phyloP scores from a whole-genome alignment of 139 green algal species.

The Picocystis salinarum region DNA sequence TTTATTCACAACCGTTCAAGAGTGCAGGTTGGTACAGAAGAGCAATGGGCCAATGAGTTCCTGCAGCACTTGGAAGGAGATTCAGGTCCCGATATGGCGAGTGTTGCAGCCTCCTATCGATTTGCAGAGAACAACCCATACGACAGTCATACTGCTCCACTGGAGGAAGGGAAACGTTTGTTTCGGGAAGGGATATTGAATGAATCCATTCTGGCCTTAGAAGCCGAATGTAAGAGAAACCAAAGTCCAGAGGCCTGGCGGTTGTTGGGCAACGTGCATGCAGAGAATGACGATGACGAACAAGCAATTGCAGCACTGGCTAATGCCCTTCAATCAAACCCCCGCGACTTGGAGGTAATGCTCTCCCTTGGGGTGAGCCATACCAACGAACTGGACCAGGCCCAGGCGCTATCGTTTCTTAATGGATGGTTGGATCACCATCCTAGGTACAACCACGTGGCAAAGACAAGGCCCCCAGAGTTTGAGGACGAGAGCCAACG shows the following conservation, averaged over 20 bases:
- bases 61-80: constrained; percentile 27
- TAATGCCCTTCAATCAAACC: constrained; percentile 49
- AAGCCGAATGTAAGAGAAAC: constrained; percentile 69
- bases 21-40: not conserved
- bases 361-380: constrained; percentile 82
- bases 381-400: constrained; percentile 89
- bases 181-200: constrained; percentile 52
- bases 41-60: constrained; percentile 23
- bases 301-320: constrained; percentile 40
- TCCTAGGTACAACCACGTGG: constrained; percentile 20
- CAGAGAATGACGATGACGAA: constrained; percentile 95
- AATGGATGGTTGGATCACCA: constrained; percentile 48
- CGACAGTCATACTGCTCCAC: constrained; percentile 40
- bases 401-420: constrained; percentile 40
- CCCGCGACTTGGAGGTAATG: constrained; percentile 62
- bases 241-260: constrained; percentile 65
- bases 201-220: constrained; percentile 82
- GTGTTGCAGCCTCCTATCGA: constrained; percentile 31
- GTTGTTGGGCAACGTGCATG: constrained; percentile 83
- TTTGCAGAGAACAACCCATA: constrained; percentile 78
- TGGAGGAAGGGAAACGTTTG: constrained; percentile 53
- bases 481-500: no score
- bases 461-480: constrained; percentile 7
- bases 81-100: constrained; percentile 1
- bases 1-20: no score